Conservation (phyloP, 371 early-diverging fungal species). For the Blakeslea trispora region DNA sequence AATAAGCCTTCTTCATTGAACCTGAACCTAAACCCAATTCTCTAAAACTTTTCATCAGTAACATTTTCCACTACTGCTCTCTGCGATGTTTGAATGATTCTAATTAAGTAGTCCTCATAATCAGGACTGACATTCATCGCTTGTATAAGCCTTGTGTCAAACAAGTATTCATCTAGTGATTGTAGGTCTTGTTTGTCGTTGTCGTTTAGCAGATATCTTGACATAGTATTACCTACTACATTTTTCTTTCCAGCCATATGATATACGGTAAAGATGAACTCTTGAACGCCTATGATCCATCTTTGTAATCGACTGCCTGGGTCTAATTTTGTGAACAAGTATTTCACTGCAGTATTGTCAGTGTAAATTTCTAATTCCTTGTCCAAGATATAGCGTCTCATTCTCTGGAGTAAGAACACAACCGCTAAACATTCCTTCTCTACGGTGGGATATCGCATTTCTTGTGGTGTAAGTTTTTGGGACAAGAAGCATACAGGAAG, state of each 20-base stretch:
- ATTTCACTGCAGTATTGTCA: not conserved
- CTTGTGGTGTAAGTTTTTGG: not conserved
- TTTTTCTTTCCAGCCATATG: not conserved
- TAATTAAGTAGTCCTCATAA: no score
- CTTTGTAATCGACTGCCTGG: not conserved
- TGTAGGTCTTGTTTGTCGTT: no score
- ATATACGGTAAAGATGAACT: not conserved
- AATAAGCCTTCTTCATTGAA: no score
- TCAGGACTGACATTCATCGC: no score
- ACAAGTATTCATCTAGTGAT: no score
- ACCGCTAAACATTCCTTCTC: slow-evolving; percentile 4
- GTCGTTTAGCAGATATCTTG: not conserved
- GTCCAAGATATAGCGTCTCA: not conserved
- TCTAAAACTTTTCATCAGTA: no score
- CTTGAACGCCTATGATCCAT: not conserved
- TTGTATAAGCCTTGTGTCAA: no score
- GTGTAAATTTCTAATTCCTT: not conserved
- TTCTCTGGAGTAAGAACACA: not conserved
- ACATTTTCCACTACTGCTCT: no score
- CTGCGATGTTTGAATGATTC: no score
- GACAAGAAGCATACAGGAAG: not conserved
- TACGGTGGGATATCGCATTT: not conserved
- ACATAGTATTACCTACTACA: not conserved
- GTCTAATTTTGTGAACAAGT: not conserved
- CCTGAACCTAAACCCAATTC: no score